Percentiles rank a stretch among this genome's conserved stretches.
Conservation (phyloP, 306 rosid genomes). For the Casuarina equisetifolia region DNA sequence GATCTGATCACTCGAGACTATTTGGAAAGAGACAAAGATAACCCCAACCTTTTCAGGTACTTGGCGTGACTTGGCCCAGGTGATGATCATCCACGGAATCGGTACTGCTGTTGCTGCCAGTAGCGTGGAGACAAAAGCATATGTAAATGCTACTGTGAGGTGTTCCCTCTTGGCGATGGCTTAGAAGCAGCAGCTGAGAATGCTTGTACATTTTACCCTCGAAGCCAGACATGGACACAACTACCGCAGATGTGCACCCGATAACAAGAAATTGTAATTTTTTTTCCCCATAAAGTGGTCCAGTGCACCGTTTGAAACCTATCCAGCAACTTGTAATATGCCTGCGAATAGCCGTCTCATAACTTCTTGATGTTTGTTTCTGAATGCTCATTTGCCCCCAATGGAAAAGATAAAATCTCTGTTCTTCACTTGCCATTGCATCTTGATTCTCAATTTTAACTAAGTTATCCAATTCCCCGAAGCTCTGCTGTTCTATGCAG, state of each 20-base stretch:
- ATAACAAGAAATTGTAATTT: conserved; percentile 42
- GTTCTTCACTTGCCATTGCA: conserved; percentile 29
- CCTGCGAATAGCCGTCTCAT: conserved; percentile 10
- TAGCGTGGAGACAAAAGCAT: conserved; percentile 26
- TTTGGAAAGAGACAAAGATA: conserved; percentile 93
- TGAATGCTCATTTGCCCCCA: conserved; percentile 14
- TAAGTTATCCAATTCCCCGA: conserved; percentile 21
- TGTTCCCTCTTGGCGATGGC: conserved; percentile 32
- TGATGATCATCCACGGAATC: conserved; percentile 23
- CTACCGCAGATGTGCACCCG: conserved; percentile 35
- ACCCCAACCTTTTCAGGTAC: conserved; percentile 78
- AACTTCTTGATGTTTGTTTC: conserved; percentile 15
- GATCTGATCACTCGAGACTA: conserved; percentile 96
- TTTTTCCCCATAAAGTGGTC: conserved; percentile 39
- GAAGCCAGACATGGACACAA: conserved; percentile 41
- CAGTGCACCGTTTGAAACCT: conserved; percentile 31
- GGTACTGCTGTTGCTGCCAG: conserved; percentile 30
- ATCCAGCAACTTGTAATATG: conserved; percentile 18
- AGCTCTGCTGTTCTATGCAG: conserved; percentile 8
- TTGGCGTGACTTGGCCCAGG: conserved; percentile 57
- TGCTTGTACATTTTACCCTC: conserved; percentile 50
- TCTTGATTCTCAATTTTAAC: conserved; percentile 28
- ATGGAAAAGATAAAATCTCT: conserved; percentile 33
- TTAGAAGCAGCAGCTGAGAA: conserved; percentile 33
- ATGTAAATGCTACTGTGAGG: conserved; percentile 12